A percentile compares a stretch with the other conserved stretches of the same genome.
phyloP scores from a whole-genome alignment of 2,329 filamentous ascomycete species.

The Hypoxylon sp. region DNA sequence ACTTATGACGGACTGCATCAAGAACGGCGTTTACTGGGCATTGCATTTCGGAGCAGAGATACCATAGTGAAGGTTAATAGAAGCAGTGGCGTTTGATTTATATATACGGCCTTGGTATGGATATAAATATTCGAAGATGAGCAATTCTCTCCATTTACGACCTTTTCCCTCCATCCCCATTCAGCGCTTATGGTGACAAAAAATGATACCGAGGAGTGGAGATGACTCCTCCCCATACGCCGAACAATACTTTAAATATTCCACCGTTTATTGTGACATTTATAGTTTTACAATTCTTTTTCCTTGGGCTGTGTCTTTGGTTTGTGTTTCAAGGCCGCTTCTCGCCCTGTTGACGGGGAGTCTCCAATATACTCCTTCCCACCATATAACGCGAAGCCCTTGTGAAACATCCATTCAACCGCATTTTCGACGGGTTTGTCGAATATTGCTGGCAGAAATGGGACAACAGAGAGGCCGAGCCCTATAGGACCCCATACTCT shows the following conservation, averaged over 20 bases:
- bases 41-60: conserved; percentile 43
- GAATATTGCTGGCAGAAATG: conserved; percentile 86
- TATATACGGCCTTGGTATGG: conserved; percentile 26
- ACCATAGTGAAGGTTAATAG: conserved; percentile 25
- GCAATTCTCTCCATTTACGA: conserved; percentile 10
- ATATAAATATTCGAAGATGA: conserved; percentile 13
- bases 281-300: conserved; percentile 52
- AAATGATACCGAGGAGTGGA: conserved; percentile 21
- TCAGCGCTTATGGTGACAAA: conserved; percentile 12
- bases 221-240: conserved; percentile 38
- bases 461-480: conserved; percentile 82
- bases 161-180: conserved; percentile 2
- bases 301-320: conserved; percentile 63
- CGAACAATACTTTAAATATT: conserved; percentile 18
- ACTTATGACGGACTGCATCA: conserved; percentile 39
- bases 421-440: conserved; percentile 94
- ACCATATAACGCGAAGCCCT: conserved; percentile 80
- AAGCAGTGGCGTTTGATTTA: conserved; percentile 18
- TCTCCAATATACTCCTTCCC: conserved; percentile 71
- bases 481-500: conserved; percentile 94
- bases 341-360: conserved; percentile 68
- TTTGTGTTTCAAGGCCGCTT: conserved; percentile 61
- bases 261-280: conserved; percentile 6
- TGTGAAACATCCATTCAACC: conserved; percentile 92
- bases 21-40: conserved; percentile 41